Conservation (phyloP, 2,329 filamentous ascomycete genomes). For the Sporothrix globosa region DNA sequence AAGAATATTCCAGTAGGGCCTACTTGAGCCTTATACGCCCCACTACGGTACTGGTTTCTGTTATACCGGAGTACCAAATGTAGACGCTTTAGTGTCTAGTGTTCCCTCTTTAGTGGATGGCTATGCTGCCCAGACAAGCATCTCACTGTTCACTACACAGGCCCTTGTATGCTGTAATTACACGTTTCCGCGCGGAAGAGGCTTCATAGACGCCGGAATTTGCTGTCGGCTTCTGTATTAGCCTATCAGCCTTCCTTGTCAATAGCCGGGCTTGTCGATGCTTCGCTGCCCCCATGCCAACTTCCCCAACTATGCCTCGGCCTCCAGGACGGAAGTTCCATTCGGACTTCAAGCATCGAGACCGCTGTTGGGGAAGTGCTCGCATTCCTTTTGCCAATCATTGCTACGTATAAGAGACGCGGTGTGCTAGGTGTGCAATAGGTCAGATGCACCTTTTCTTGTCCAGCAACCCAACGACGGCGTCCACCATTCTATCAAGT, state of each 20-base stretch:
- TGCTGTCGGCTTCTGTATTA: not conserved
- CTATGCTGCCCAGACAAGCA: not conserved
- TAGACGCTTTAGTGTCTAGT: not conserved
- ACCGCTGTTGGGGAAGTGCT: conserved; percentile 18
- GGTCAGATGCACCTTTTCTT: not conserved
- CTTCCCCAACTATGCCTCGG: conserved; percentile 32
- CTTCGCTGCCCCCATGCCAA: conserved; percentile 6
- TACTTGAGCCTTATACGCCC: too few relatives aligned
- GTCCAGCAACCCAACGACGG: not conserved
- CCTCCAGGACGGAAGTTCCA: conserved; percentile 27
- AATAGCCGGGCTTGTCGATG: conserved; percentile 2
- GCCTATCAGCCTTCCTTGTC: conserved; percentile 2
- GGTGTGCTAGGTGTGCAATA: not conserved
- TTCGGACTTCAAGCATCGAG: conserved; percentile 25
- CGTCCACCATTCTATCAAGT: not conserved
- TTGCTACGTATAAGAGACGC: conserved; percentile 20
- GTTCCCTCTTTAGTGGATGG: not conserved
- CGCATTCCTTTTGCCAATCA: not conserved
- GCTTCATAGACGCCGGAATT: not conserved
- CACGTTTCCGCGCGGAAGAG: not conserved
- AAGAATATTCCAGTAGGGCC: too few relatives aligned
- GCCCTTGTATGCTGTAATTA: not conserved
- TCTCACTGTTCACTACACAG: not conserved
- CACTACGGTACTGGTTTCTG: too few relatives aligned
- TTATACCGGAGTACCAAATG: too few relatives aligned